Evolutionary conservation across 2,329 filamentous ascomycete species (phyloP), one percentile per base, ranked within the genome.

Genomic region (Thermothelomyces thermophilus): DNA sequence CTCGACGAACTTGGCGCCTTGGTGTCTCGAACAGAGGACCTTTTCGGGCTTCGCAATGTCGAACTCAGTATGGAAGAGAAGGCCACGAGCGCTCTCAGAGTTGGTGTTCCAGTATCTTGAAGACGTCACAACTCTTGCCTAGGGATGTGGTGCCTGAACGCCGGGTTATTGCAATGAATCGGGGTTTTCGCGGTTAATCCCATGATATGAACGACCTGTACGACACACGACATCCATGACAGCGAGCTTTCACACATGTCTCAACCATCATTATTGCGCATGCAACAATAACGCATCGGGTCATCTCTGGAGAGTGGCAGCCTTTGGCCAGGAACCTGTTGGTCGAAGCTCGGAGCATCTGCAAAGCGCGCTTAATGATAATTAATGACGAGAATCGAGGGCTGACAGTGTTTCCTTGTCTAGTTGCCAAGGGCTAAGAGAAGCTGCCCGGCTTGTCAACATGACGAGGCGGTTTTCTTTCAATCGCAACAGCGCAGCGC

Each of bases 401-500:
- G 70, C 73, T 76, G 69, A 76, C 70, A 5, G 22, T 58, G 59
- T 63, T 62, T 59, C 59, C 7, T 51, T 31, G 34, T 48, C 65
- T 80, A 96, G 90, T 87, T 97, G 68, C 93, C 93, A 57, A 85
- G 90, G 63, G 84, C 89, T 62, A 87, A 89, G 67, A 89, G 87
- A 71, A 78, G 79, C 53, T 98, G 93, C 72, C 89, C 90, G 46
- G 79, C 76, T 60, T 98, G 94, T 75, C 78, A 80, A 58, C 86
- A 93, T 68, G 82, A 83, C 60, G 90, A 97, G 71, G 90, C 90
- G 40, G 94, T 98, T 53, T 98, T 95, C 73, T 98, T 98, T 75
- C 93, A 98, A 73, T 96, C 90, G 55, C 93, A 98, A 68, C 90
- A 97, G 74, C 86, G 93, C 70, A 95, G 86, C 60, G 88, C 89